Conservation (phyloP, 805 yeast species). For the Metschnikowia cubensis region DNA sequence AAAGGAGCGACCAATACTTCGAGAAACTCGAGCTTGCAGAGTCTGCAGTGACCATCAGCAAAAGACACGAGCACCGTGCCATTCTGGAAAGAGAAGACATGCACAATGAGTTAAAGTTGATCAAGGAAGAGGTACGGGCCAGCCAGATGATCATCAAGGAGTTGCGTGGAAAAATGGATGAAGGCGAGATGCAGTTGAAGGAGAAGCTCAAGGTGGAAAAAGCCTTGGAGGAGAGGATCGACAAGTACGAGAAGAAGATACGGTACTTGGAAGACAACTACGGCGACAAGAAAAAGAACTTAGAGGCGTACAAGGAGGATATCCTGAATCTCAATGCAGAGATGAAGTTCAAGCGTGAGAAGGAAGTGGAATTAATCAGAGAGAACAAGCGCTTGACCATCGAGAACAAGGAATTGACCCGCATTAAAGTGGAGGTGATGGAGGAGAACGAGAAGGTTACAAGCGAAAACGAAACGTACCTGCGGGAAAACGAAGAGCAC, state of each 20-base stretch:
- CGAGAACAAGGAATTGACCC: slow-evolving; percentile 48
- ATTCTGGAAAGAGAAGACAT: slow-evolving; percentile 55
- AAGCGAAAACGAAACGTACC: slow-evolving; percentile 40
- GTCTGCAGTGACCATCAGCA: slow-evolving; percentile 58
- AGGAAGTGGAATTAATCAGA: slow-evolving; percentile 63
- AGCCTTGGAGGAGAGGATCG: slow-evolving; percentile 12
- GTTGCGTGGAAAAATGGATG: slow-evolving; percentile 21
- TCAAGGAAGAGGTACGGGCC: slow-evolving; percentile 49
- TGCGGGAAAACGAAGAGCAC: slow-evolving; percentile 25
- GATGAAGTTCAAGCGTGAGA: slow-evolving; percentile 50
- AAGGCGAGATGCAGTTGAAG: slow-evolving; percentile 29
- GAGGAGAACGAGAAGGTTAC: slow-evolving; percentile 34
- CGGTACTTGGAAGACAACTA: slow-evolving; percentile 22
- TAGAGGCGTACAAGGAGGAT: slow-evolving; percentile 43
- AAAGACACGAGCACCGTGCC: slow-evolving; percentile 55
- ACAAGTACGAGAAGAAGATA: slow-evolving; percentile 24
- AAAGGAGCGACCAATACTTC: slow-evolving; percentile 70
- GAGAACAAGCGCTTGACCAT: slow-evolving; percentile 58
- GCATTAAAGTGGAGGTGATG: slow-evolving; percentile 26
- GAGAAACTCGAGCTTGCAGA: slow-evolving; percentile 76
- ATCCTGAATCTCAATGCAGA: slow-evolving; percentile 52
- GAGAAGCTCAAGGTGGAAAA: slow-evolving; percentile 11
- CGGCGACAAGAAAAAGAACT: slow-evolving; percentile 20
- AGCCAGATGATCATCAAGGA: slow-evolving; percentile 54
- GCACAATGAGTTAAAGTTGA: slow-evolving; percentile 47